phyloP scores from a whole-genome alignment of 257 asterid genomes.

The Solanum chmielewskii region DNA sequence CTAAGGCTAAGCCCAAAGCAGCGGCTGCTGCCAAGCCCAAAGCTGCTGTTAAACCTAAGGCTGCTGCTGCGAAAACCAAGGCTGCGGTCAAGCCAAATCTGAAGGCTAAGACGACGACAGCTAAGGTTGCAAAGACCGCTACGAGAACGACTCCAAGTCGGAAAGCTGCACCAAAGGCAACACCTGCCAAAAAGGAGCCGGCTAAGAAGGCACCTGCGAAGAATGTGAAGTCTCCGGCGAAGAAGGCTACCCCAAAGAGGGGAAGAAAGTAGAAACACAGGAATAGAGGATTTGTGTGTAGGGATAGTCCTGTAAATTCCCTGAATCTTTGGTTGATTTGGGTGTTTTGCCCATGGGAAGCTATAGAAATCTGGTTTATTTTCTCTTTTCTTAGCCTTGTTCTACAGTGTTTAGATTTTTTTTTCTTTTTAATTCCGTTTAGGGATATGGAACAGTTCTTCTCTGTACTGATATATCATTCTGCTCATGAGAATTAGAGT shows the following conservation, averaged over 20 bases:
- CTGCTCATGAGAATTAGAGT: neutral
- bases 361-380: slow-evolving; percentile 10
- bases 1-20: slow-evolving; percentile 4
- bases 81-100: slow-evolving; percentile 40
- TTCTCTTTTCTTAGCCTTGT: neutral
- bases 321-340: slow-evolving; percentile 12
- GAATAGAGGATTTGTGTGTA: slow-evolving; percentile 16
- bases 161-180: slow-evolving; percentile 18
- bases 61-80: slow-evolving; percentile 35
- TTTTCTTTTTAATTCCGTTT: neutral
- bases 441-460: neutral
- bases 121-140: slow-evolving; percentile 39
- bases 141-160: slow-evolving; percentile 40
- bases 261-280: slow-evolving; percentile 30
- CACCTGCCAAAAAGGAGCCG: slow-evolving; percentile 27
- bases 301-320: slow-evolving; percentile 39
- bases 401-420: neutral
- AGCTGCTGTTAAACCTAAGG: slow-evolving; percentile 10
- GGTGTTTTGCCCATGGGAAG: slow-evolving; percentile 4
- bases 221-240: slow-evolving; percentile 29
- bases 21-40: slow-evolving; percentile 2
- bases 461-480: neutral
- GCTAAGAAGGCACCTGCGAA: slow-evolving; percentile 26
- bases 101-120: slow-evolving; percentile 32
- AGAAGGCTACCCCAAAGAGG: slow-evolving; percentile 24